Base-by-base conservation (phyloP, 1,284 basidiomycete genomes). In the Termitomyces sp. region DNA sequence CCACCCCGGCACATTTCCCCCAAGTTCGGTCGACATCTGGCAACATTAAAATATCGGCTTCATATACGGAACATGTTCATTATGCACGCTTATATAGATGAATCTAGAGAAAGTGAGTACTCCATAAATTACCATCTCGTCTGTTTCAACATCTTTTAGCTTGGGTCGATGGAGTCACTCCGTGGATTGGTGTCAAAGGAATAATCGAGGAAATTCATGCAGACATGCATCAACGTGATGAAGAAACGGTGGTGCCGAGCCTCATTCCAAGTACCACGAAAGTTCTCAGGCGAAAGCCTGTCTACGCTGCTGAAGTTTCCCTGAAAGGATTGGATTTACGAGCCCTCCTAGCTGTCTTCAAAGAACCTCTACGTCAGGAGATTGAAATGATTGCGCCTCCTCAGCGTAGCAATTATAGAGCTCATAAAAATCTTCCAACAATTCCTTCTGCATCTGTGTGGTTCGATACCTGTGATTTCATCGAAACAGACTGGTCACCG, bases 21-120 rank as follows among this genome's bases (percentile, higher is more conserved):
- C 26, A 98, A 98, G 73, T 90, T 98, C 65, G 88, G 93, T 28
- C 82, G 86, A 39, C 90, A 94, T 67, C 73, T 98, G 34, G 94
- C 87, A 7, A 98, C 96, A 0, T 77, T 99, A 70, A 98, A 98
- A 70, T 98, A 98, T 69, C 84, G 90, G 39, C 83, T 96, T 61
- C 79, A 83, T 28, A 75, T 98, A 4, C 80, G 85, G 9, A 83
- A 87, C 24, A 71, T 99, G 15, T 94, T 88, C 70, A 81, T 98
- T 61, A 87, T 91, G 47, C 95, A 98, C 68, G 83, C 86, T 39
- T 98, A 98, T 68, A 80, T 85, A 28, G 92, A 96, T 66, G 84
- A 92, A 55, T 82, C 81, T 1, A 76, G 82, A 65, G 83, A 84
- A 64, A 77, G 77, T 78, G 61, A 66, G 76, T 62, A 33, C 7